Percentiles rank a stretch among this genome's conserved stretches.
These are phyloP conservation scores for Plantago elongata DNA, from an alignment of 257 asterid species.

Conservation along the genomic window DNA sequence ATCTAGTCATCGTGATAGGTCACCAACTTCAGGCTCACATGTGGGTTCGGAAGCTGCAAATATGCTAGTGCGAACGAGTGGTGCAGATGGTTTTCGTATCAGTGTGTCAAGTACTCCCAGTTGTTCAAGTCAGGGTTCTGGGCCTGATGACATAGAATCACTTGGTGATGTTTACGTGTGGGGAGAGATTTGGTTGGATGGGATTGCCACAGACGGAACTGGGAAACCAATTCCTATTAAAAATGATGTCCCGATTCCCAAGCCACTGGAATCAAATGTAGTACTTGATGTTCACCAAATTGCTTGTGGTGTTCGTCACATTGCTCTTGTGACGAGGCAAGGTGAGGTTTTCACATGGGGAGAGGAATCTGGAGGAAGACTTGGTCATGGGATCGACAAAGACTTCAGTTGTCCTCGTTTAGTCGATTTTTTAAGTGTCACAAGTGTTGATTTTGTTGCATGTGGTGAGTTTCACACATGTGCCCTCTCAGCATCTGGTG, in stretches of 20 bases:
- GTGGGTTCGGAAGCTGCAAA: conserved; percentile 65
- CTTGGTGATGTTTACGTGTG: conserved; percentile 94
- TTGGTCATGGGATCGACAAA: conserved; percentile 83
- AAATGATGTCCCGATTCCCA: conserved; percentile 64
- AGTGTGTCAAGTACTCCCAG: conserved; percentile 96
- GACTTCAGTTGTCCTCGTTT: conserved; percentile 67
- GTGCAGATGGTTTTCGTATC: conserved; percentile 86
- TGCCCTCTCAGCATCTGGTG: conserved; percentile 74
- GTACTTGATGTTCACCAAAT: conserved; percentile 85
- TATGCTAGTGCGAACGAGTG: conserved; percentile 82
- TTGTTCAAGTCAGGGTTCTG: conserved; percentile 84
- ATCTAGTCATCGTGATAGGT: conserved; percentile 30
- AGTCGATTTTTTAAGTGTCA: conserved; percentile 67
- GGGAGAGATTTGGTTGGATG: conserved; percentile 95
- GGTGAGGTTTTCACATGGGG: conserved; percentile 98
- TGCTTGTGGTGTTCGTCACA: conserved; percentile 80
- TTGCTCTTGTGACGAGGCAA: conserved; percentile 84
- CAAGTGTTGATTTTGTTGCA: conserved; percentile 62
- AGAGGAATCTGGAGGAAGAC: conserved; percentile 84
- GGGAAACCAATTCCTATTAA: conserved; percentile 56
- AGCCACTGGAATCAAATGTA: conserved; percentile 68
- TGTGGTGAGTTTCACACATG: conserved; percentile 94
- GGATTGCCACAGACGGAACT: conserved; percentile 39
- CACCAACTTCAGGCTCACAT: conserved; percentile 54
- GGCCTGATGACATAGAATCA: conserved; percentile 95